These are phyloP conservation scores for Lathyrus sativus DNA, from an alignment of 306 rosid genomes.

Conservation along the genomic window DNA sequence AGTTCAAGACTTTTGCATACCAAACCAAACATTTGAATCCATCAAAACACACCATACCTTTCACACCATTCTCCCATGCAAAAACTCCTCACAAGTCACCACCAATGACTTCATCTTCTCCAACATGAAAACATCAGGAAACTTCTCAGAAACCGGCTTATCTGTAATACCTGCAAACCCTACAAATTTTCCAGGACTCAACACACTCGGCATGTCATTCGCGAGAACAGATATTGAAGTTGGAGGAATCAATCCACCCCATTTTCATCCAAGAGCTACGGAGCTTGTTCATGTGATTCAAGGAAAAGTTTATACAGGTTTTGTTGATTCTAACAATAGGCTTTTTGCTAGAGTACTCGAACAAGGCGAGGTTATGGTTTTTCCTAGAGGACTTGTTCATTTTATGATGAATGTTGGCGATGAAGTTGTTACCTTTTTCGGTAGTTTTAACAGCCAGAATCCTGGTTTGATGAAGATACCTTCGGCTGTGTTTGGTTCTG, in stretches of 20 bases:
- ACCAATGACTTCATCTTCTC: constrained; percentile 73
- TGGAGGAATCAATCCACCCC: constrained; percentile 86
- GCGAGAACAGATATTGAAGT: constrained; percentile 65
- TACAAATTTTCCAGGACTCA: constrained; percentile 66
- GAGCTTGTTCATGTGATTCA: constrained; percentile 67
- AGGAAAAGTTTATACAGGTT: constrained; percentile 79
- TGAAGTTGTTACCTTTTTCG: constrained; percentile 64
- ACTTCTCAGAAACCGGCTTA: constrained; percentile 65
- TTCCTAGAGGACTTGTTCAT: constrained; percentile 81
- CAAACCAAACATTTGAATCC: constrained; percentile 53
- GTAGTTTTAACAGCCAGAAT: constrained; percentile 87
- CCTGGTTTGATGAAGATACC: constrained; percentile 81
- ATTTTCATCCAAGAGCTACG: constrained; percentile 89
- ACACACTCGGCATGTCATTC: constrained; percentile 89
- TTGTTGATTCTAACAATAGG: constrained; percentile 75
- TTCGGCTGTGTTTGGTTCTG: constrained; percentile 80
- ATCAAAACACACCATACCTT: constrained; percentile 38
- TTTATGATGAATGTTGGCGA: constrained; percentile 90
- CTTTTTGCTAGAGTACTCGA: constrained; percentile 63
- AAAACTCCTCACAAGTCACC: constrained; percentile 67
- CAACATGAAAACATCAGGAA: constrained; percentile 53
- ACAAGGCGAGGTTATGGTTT: constrained; percentile 88
- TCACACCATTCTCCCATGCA: constrained; percentile 61
- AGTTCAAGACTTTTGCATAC: constrained; percentile 87
- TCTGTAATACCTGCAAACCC: constrained; percentile 64